A percentile compares a stretch with the other conserved stretches of the same genome.
Conservation (phyloP, 768 basidiomycete genomes). For the Daedaleopsis nitida region DNA sequence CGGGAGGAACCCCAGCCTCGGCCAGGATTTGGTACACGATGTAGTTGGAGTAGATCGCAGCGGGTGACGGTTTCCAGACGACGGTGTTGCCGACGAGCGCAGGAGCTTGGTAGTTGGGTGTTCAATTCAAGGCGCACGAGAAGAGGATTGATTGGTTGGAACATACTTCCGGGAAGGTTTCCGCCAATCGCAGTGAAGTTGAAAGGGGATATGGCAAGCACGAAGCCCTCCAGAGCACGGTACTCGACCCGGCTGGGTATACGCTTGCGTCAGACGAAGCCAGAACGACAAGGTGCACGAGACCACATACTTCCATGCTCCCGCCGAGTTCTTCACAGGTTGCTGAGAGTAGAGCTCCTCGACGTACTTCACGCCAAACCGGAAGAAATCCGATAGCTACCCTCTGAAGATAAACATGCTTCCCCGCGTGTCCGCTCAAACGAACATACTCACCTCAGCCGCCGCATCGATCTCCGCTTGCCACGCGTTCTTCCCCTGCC, state of each 20-base stretch:
- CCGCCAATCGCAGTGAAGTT: constrained; percentile 99
- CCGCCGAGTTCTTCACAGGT: constrained; percentile 81
- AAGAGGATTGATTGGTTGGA: background rate
- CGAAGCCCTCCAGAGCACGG: constrained; percentile 97
- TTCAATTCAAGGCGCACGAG: too few species aligned
- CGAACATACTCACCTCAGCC: constrained; percentile 73
- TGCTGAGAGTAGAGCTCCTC: constrained; percentile 94
- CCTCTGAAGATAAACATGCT: background rate
- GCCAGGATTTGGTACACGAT: constrained; percentile 86
- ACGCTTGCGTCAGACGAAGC: constrained; percentile 4
- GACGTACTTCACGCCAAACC: constrained; percentile 96
- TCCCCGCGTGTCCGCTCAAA: too few species aligned
- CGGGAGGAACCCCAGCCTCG: constrained; percentile 92
- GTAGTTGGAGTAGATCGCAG: constrained; percentile 95
- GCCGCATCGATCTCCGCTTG: constrained; percentile 99
- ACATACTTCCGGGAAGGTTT: constrained; percentile 77
- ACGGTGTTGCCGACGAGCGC: constrained; percentile 94
- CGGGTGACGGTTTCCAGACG: constrained; percentile 97
- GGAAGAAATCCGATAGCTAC: constrained; percentile 88
- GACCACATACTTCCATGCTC: constrained; percentile 80
- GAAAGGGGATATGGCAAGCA: constrained; percentile 96
- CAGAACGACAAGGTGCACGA: background rate
- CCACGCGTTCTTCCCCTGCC: constrained; percentile 99
- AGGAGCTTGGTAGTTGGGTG: constrained; percentile 52
- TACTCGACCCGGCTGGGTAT: constrained; percentile 84